phyloP scores from a whole-genome alignment of 2,329 filamentous ascomycete species.

The Dothidotthia symphoricarpi region DNA sequence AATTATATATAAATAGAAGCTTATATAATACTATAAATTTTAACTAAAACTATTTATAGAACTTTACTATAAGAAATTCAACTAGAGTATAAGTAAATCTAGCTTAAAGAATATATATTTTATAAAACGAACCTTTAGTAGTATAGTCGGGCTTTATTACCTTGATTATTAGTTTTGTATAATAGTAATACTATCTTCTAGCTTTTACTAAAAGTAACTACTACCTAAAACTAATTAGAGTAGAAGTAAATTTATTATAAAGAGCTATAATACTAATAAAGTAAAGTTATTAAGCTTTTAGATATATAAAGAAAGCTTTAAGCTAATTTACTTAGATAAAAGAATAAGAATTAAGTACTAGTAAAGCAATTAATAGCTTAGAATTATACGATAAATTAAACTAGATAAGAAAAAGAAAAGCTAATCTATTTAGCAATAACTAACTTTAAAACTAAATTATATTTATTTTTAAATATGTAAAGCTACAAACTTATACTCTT shows the following conservation, averaged over 20 bases:
- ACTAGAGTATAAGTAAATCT: conserved; percentile 2
- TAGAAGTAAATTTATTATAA: too few species aligned
- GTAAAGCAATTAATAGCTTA: too few species aligned
- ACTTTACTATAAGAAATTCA: conserved; percentile 4
- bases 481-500: too few species aligned
- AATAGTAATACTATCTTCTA: neutral
- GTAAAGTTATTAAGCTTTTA: neutral
- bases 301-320: neutral
- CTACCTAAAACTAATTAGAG: neutral
- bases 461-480: too few species aligned
- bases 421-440: too few species aligned
- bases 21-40: conserved; percentile 2
- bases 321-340: neutral
- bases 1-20: neutral
- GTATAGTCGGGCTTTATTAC: conserved; percentile 27
- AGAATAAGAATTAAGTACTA: too few species aligned
- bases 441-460: too few species aligned
- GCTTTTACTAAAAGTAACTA: neutral
- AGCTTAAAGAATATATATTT: conserved; percentile 1
- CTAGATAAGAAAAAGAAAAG: too few species aligned
- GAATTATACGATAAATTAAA: too few species aligned
- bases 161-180: too few species aligned
- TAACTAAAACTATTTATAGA: conserved; percentile 1
- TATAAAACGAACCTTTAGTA: conserved; percentile 11
- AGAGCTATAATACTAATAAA: neutral